These are phyloP conservation scores for Euphorbia schlechtendalii DNA, from an alignment of 441 rosid species.

Conservation along the genomic window DNA sequence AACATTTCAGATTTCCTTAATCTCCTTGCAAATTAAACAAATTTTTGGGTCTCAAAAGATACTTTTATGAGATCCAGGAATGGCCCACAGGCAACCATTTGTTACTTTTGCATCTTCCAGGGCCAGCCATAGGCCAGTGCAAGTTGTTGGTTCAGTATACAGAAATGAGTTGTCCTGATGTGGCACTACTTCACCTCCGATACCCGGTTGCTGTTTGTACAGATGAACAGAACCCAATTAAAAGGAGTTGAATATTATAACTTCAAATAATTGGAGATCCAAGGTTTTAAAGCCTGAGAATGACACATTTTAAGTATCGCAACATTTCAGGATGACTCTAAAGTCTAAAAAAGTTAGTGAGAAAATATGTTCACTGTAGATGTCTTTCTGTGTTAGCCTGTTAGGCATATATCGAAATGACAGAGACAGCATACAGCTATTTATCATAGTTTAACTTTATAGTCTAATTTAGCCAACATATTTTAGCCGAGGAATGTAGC, in stretches of 20 bases:
- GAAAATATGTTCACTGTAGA: not conserved
- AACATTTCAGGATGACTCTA: not conserved
- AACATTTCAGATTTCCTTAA: not conserved
- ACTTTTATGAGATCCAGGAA: constrained; percentile 95
- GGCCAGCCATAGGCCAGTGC: constrained; percentile 94
- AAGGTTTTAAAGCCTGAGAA: not conserved
- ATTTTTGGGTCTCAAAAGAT: constrained; percentile 7
- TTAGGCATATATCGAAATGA: not conserved
- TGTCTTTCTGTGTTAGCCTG: too few species aligned
- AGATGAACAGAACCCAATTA: constrained; percentile 8
- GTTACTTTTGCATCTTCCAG: constrained; percentile 75
- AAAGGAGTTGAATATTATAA: not conserved
- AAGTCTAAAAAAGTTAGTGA: not conserved
- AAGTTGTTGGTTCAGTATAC: constrained; percentile 79
- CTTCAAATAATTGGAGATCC: not conserved
- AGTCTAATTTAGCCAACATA: not conserved
- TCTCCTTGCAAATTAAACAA: not conserved
- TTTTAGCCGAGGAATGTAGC: not conserved
- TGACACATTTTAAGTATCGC: not conserved
- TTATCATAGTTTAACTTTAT: too few species aligned
- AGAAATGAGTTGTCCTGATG: constrained; percentile 92
- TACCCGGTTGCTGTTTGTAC: constrained; percentile 84
- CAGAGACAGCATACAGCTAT: not conserved
- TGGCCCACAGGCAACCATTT: constrained; percentile 97
- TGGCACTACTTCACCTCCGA: constrained; percentile 94